Evolutionary conservation across 129 eudicot genomes (phyloP).

Genomic region (Arctium minus): DNA sequence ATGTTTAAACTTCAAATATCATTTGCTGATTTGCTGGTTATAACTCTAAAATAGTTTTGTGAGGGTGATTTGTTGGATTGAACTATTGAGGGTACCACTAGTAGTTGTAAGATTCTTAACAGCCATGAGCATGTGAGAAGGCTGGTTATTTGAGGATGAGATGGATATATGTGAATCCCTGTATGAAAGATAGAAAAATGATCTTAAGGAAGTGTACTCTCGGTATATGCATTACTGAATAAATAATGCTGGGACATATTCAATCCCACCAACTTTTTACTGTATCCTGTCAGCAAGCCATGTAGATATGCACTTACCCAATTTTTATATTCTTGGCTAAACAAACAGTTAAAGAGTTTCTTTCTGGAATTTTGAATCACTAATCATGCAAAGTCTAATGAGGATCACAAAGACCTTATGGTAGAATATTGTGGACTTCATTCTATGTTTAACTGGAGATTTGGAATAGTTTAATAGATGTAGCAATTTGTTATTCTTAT

Average conservation of each 20-base stretch:
- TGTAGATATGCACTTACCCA: not conserved
- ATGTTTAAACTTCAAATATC: not conserved
- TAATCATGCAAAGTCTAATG: not conserved
- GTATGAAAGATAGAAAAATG: not conserved
- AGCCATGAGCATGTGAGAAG: not conserved
- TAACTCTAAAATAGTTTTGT: not conserved
- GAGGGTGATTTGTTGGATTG: not conserved
- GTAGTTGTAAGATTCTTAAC: constrained; percentile 1
- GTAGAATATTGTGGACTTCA: not conserved
- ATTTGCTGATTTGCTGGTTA: not conserved
- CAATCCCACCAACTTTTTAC: not conserved
- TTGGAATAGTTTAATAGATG: not conserved
- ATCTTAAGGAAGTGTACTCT: not conserved
- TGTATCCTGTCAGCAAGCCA: not conserved
- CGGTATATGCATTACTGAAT: not conserved
- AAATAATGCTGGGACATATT: not conserved
- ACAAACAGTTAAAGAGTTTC: not conserved
- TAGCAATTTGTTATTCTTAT: not conserved
- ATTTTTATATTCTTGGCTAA: not conserved
- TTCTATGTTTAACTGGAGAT: not conserved
- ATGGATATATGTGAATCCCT: not conserved
- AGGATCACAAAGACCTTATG: not conserved
- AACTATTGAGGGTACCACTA: not conserved
- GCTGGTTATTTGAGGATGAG: not conserved
- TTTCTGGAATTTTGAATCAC: not conserved